Conservation (phyloP, 208 protist species). For the Leptomonas pyrrhocoris region DNA sequence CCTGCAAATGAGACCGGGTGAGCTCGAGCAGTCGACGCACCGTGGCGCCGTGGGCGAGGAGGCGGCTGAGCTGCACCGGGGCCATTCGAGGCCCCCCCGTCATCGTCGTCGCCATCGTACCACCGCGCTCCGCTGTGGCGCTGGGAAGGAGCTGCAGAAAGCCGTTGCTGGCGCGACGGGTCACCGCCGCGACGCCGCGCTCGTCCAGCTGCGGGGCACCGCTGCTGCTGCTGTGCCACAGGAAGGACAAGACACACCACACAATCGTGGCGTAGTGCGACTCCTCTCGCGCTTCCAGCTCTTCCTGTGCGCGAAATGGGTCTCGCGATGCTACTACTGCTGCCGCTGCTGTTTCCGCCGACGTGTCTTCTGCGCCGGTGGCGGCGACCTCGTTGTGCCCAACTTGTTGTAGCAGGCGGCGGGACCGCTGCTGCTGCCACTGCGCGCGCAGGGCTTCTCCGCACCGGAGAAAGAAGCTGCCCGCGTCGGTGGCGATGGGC, state of each 20-base stretch:
- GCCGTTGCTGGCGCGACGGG: conserved; percentile 20
- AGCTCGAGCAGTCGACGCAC: conserved; percentile 29
- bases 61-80: conserved; percentile 19
- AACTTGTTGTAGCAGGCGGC: conserved; percentile 20
- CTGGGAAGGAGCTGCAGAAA: conserved; percentile 30
- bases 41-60: conserved; percentile 28
- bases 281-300: conserved; percentile 26
- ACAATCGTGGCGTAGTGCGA: conserved; percentile 26
- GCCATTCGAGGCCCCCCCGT: neutral
- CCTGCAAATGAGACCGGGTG: conserved; percentile 16
- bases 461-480: conserved; percentile 27
- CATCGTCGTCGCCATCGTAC: neutral
- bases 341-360: neutral
- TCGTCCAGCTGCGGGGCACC: conserved; percentile 17
- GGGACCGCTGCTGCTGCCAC: conserved; percentile 26
- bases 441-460: conserved; percentile 17
- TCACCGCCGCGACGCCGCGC: conserved; percentile 14
- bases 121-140: neutral
- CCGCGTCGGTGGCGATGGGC: conserved; percentile 27
- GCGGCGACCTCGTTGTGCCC: neutral
- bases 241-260: conserved; percentile 23
- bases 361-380: neutral
- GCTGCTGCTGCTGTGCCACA: conserved; percentile 28
- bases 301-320: neutral
- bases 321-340: neutral